Evolutionary conservation across 441 rosid genomes (phyloP), one percentile per base, ranked within the genome.

Genomic region (Breynia disticha): DNA sequence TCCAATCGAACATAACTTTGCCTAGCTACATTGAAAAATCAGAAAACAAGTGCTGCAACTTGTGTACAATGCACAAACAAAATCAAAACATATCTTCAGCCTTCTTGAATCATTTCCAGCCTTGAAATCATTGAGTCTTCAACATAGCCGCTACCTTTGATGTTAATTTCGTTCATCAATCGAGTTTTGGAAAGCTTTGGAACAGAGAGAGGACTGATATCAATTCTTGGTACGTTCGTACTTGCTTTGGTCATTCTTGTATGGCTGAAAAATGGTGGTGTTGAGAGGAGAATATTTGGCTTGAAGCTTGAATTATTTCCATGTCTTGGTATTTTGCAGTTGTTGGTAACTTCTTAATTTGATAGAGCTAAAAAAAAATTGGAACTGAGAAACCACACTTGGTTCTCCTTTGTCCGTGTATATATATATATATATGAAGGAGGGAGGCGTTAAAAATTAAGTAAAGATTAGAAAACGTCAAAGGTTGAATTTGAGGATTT

Each of bases 241-340:
- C 50, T 18, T 7, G 71, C 72, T 48, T 9, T 32, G 1, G 49
- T 46, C 13, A 37, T 39, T 38, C 28, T 20, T 15, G 43, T 48
- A 9, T 39, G 52, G 22, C 43, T 9, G 5, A 13, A 17, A 21
- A 14, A 19, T 15, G 61, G 52, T 13, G 57, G 50, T 9, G 63
- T 57, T 19, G 59, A 18, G 16, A 18, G 67, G 18, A 35, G 48
- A 44, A 21, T 24, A 57, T 37, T 38, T 54, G 2, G 50, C 46
- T 48, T 64, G 83, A 64, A 61, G 68, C 56, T 59, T 42, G 56
- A 51, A 64, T 37, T 15, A 63, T 54, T 37, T 69, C 71, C 74
- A 67, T 75, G 50, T 35, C 14, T 38, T 46, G 4, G 14, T 16
- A 14, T 8, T 38, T 7, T n/a, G 43, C 11, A 39, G 43, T 10